A percentile compares a stretch with the other conserved stretches of the same genome.
Evolutionary conservation across 352 stramenopile species (phyloP).

Genomic region (Phytophthora melonis): DNA sequence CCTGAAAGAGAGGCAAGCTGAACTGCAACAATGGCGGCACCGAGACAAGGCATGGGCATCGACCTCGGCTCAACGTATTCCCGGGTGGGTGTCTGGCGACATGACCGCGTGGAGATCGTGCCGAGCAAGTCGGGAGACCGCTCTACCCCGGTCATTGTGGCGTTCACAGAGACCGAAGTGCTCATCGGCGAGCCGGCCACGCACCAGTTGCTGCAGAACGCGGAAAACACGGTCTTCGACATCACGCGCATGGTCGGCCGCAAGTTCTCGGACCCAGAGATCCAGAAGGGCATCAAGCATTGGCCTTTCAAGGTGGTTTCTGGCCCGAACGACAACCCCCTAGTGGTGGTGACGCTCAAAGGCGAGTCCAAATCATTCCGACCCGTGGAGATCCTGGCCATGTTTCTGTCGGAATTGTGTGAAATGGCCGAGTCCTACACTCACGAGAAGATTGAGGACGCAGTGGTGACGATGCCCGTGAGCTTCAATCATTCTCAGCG

Average conservation of each 20-base stretch:
- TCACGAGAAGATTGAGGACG: neutral
- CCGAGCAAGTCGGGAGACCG: neutral
- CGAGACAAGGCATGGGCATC: neutral
- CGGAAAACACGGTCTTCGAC: conserved; percentile 1
- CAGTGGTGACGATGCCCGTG: conserved; percentile 1
- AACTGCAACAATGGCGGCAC: neutral
- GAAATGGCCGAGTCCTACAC: neutral
- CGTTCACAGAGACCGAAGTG: neutral
- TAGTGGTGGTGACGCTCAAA: conserved; percentile 1
- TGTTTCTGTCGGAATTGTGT: conserved; percentile 6
- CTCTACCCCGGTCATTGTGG: neutral
- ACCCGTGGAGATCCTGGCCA: conserved; percentile 12
- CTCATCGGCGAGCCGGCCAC: neutral
- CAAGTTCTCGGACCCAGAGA: conserved; percentile 10
- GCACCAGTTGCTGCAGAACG: neutral
- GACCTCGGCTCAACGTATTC: neutral
- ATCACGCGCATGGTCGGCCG: conserved; percentile 1
- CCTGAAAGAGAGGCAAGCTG: neutral
- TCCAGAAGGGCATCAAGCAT: neutral
- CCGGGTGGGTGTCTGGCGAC: neutral
- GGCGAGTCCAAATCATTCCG: neutral
- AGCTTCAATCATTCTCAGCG: conserved; percentile 3
- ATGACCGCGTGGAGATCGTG: neutral
- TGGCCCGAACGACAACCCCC: neutral
- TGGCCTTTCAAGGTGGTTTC: conserved; percentile 5